Conservation (phyloP, 441 rosid genomes). For the Corymbia citriodora region DNA sequence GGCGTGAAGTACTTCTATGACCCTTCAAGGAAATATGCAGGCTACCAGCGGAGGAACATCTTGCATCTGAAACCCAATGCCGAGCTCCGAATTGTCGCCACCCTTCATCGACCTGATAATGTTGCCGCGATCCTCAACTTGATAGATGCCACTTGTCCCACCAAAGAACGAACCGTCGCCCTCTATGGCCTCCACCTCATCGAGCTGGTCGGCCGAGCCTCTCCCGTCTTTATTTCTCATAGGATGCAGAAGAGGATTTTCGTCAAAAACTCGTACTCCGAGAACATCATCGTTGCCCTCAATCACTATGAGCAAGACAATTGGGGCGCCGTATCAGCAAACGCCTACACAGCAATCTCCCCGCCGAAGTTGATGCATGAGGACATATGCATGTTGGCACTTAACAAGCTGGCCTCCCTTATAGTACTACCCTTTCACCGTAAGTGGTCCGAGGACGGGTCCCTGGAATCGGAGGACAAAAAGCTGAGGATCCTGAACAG, state of each 20-base stretch:
- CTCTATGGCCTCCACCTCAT: constrained; percentile 31
- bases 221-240: constrained; percentile 38
- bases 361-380: constrained; percentile 23
- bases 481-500: constrained; percentile 20
- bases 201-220: constrained; percentile 22
- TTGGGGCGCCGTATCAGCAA: constrained; percentile 14
- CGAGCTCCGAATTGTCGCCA: constrained; percentile 35
- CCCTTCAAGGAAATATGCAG: constrained; percentile 39
- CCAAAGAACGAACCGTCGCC: constrained; percentile 17
- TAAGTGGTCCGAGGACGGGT: constrained; percentile 33
- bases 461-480: background rate
- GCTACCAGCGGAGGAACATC: constrained; percentile 35
- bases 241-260: constrained; percentile 2
- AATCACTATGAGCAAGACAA: constrained; percentile 15
- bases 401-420: constrained; percentile 26
- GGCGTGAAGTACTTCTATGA: constrained; percentile 34
- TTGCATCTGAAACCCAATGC: constrained; percentile 12
- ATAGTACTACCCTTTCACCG: constrained; percentile 49
- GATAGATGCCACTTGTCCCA: constrained; percentile 19
- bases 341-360: constrained; percentile 39
- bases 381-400: constrained; percentile 43
- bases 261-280: constrained; percentile 1
- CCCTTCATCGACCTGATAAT: constrained; percentile 49
- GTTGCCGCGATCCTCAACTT: constrained; percentile 26
- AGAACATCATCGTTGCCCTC: constrained; percentile 34